Percentiles rank a stretch among this genome's conserved stretches.
phyloP scores from a whole-genome alignment of 2,329 filamentous ascomycete genomes.

The Penicillium hesseltinei region DNA sequence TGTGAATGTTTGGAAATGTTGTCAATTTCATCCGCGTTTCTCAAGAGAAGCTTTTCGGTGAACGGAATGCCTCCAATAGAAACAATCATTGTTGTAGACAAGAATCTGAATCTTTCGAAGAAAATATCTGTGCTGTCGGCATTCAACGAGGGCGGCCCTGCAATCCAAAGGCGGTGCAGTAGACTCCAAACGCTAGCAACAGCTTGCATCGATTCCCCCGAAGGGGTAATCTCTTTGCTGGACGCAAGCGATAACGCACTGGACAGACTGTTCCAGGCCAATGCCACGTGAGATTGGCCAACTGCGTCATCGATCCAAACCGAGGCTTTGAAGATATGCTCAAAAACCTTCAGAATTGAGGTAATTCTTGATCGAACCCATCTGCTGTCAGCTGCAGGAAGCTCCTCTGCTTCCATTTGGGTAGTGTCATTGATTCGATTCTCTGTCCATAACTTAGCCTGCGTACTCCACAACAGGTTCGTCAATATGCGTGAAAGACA shows the following conservation, averaged over 20 bases:
- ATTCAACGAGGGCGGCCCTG: constrained; percentile 46
- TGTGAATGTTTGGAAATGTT: constrained; percentile 36
- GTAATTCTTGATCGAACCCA: constrained; percentile 76
- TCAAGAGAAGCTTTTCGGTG: constrained; percentile 50
- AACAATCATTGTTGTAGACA: constrained; percentile 52
- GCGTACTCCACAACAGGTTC: constrained; percentile 58
- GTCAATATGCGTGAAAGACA: constrained; percentile 68
- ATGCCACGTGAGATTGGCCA: constrained; percentile 47
- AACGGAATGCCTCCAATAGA: constrained; percentile 52
- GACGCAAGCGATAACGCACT: constrained; percentile 60
- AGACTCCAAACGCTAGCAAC: constrained; percentile 69
- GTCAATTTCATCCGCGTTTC: constrained; percentile 54
- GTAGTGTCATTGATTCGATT: constrained; percentile 64
- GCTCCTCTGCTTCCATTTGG: constrained; percentile 65
- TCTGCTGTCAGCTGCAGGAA: constrained; percentile 79
- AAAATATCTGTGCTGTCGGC: constrained; percentile 37
- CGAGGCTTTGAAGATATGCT: constrained; percentile 52
- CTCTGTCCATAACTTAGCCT: constrained; percentile 67
- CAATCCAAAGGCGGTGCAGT: constrained; percentile 67
- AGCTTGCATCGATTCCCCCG: constrained; percentile 76
- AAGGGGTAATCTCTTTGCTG: constrained; percentile 87
- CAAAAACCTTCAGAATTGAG: constrained; percentile 63
- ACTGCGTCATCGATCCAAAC: constrained; percentile 50
- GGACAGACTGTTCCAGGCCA: constrained; percentile 61
- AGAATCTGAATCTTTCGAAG: constrained; percentile 51